Evolutionary conservation across 768 basidiomycete genomes (phyloP), one percentile per base, ranked within the genome.

Genomic region (Cystofilobasidium bisporidii): DNA sequence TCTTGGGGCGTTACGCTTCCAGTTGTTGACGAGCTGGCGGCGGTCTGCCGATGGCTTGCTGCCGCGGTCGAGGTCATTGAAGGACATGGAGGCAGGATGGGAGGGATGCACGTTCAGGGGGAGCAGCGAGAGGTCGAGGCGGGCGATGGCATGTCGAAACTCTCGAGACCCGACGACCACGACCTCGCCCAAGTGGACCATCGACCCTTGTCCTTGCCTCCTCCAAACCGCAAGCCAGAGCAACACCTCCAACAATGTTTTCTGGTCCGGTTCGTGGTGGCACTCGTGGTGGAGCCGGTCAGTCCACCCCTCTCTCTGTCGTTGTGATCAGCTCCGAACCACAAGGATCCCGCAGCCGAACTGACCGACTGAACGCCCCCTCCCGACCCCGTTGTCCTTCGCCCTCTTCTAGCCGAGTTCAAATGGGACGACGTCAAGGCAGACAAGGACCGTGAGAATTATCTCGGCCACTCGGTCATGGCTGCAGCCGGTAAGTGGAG

Each of bases 371-470:
- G n/a, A n/a, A n/a, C n/a, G n/a, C n/a, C 24, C 20, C 11, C 2
- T 28, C 58, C n/a, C 20, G 22, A 9, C 17, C 15, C n/a, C n/a
- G n/a, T n/a, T 36, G 36, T 43, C 12, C 32, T 20, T 18, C 28
- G 15, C 32, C 28, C 15, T 43, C 11, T 38, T 18, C 1, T 45
- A 67, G 66, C 66, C 66, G 66, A 67, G 43, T 67, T 67, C 60
- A 67, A 67, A 26, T 67, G 66, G 66, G 61, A 50, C 50, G 66
- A 67, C 36, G 66, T 67, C 22, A 45, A 62, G 28, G 20, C 60
- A 2, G 66, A 67, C 40, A 67, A 67, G 50, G 66, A 67, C 41
- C 48, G 66, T 32, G 67, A 69, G 47, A 55, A 69, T 30, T 69
- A 69, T 26, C 63, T 69, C 14, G 67, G 67, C 3, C 67, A 69